phyloP scores from a whole-genome alignment of 805 yeast species.

The Tetrapisispora namnaoensis region DNA sequence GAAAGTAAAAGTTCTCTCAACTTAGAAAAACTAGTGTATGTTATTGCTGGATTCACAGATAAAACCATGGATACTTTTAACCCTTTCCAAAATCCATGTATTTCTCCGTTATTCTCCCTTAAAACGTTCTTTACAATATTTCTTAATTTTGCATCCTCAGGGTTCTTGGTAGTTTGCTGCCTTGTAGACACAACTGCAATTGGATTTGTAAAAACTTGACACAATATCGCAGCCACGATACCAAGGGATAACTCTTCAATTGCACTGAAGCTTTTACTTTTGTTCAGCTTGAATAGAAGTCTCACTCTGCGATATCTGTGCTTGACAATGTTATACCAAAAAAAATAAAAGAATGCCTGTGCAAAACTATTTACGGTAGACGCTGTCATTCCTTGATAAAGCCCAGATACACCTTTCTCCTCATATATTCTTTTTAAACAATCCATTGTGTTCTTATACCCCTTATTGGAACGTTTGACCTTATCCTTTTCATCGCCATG shows the following conservation, averaged over 20 bases:
- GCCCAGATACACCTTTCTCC: conserved; percentile 53
- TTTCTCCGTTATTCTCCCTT: conserved; percentile 51
- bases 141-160: conserved; percentile 20
- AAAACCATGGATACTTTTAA: conserved; percentile 69
- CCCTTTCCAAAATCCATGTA: conserved; percentile 73
- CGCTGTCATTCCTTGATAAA: conserved; percentile 64
- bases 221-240: conserved; percentile 71
- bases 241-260: conserved; percentile 64
- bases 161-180: conserved; percentile 44
- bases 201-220: conserved; percentile 76
- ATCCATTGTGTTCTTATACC: conserved; percentile 47
- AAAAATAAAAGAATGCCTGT: conserved; percentile 74
- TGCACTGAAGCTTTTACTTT: conserved; percentile 29
- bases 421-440: conserved; percentile 48
- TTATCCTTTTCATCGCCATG: neutral
- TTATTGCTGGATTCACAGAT: conserved; percentile 76
- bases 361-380: conserved; percentile 63
- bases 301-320: conserved; percentile 39
- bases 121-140: conserved; percentile 34
- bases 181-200: conserved; percentile 62
- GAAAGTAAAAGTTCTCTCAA: conserved; percentile 42
- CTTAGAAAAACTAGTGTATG: conserved; percentile 72
- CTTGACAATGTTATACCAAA: conserved; percentile 74
- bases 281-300: conserved; percentile 6
- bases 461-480: conserved; percentile 7